Percentiles rank a stretch among this genome's conserved stretches.
Conservation (phyloP, 2,329 filamentous ascomycete genomes). For the Colletotrichum tropicicola region DNA sequence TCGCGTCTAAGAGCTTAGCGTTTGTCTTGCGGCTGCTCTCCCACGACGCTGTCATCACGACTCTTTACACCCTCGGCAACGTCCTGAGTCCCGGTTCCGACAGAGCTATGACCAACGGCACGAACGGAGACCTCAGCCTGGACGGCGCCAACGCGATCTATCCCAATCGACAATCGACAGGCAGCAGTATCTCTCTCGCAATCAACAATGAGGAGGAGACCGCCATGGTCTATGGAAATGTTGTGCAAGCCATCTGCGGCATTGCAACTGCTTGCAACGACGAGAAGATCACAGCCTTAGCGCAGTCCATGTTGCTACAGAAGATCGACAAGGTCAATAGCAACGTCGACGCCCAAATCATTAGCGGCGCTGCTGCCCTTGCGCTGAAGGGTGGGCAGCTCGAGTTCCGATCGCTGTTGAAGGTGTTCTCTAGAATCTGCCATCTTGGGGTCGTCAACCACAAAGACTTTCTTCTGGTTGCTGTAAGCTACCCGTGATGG, state of each 20-base stretch:
- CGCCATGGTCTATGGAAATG: conserved; percentile 79
- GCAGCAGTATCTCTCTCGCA: conserved; percentile 82
- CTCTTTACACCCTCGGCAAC: conserved; percentile 95
- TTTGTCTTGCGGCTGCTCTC: conserved; percentile 84
- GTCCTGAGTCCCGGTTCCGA: conserved; percentile 81
- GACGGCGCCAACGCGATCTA: conserved; percentile 57
- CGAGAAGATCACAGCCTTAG: conserved; percentile 90
- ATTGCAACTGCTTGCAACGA: conserved; percentile 85
- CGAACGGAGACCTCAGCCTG: conserved; percentile 48
- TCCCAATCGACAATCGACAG: conserved; percentile 66
- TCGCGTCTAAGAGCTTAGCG: conserved; percentile 87
- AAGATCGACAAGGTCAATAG: conserved; percentile 88
- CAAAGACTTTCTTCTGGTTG: conserved; percentile 72
- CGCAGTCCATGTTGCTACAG: conserved; percentile 95
- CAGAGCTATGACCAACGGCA: conserved; percentile 61
- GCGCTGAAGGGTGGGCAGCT: conserved; percentile 79
- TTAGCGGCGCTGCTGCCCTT: conserved; percentile 81
- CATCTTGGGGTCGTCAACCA: conserved; percentile 77
- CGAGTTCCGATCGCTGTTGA: conserved; percentile 87
- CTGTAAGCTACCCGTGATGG: conserved; percentile 61
- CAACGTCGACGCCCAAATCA: conserved; percentile 84
- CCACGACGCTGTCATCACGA: conserved; percentile 93
- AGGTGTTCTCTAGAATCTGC: conserved; percentile 80
- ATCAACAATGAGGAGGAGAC: conserved; percentile 82
- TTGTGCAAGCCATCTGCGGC: conserved; percentile 95